phyloP scores from a whole-genome alignment of 306 rosid species.

The Begonia masoniana region DNA sequence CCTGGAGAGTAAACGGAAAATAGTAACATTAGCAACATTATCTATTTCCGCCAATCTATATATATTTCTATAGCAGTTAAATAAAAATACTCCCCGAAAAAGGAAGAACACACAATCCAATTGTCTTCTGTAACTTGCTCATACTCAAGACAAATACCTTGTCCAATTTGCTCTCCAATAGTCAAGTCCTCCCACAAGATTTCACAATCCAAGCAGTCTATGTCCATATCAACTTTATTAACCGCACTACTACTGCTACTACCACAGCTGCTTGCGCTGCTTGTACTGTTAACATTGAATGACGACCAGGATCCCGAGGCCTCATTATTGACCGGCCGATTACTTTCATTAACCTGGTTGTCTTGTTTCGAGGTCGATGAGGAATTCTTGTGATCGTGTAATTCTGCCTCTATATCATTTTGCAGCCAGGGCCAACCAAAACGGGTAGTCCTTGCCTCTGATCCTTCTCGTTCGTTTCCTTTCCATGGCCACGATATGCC shows the following conservation, averaged over 20 bases:
- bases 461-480: constrained; percentile 51
- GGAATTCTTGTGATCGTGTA: constrained; percentile 25
- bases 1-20: constrained; percentile 40
- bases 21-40: no score
- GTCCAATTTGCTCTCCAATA: constrained; percentile 91
- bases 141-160: constrained; percentile 44
- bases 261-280: constrained; percentile 97
- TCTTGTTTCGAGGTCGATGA: constrained; percentile 36
- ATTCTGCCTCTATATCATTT: constrained; percentile 57
- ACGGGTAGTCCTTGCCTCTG: constrained; percentile 35
- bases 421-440: constrained; percentile 48
- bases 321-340: constrained; percentile 45
- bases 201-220: constrained; percentile 88
- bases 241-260: constrained; percentile 68
- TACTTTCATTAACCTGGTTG: constrained; percentile 37
- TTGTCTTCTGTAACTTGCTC: neutral
- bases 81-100: no score
- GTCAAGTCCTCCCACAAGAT: constrained; percentile 95
- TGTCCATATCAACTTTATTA: constrained; percentile 67
- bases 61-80: no score
- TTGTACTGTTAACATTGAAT: constrained; percentile 74
- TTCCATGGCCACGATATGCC: constrained; percentile 88
- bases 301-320: constrained; percentile 71
- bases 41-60: no score
- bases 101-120: no score